Evolutionary conservation across 345 rosid species (phyloP), one percentile per base, ranked within the genome.

Genomic region (Noccaea caerulescens): DNA sequence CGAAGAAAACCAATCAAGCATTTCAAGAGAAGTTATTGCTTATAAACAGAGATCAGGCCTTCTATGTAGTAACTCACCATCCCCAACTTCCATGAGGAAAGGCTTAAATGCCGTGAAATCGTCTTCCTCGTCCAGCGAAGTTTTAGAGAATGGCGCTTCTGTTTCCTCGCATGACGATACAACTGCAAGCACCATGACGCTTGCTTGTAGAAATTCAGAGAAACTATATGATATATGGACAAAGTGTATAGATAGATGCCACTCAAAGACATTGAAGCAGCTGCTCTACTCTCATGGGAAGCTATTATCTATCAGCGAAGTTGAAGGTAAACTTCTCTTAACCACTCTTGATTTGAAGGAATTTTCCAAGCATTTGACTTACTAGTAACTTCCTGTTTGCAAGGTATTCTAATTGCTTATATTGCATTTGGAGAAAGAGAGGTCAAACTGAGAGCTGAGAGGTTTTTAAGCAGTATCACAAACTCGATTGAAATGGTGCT

Each of bases 391-490:
- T 77, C 65, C 18, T 67, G 54, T 54, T 68, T 75, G 77, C 88
- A 91, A 20, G 99, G 93, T 78, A 80, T 83, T 77, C 75, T 91
- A 66, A 85, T 87, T 74, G 96, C 88, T 25, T 91, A 86, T 76
- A 71, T 94, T 68, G 95, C 88, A 34, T 91, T 94, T 75, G 83
- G 73, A 30, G 84, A 89, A 51, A 81, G 75, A 62, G 86, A 84
- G 68, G 79, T 91, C 72, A 91, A 91, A 84, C 56, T 77, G 55
- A 88, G 96, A 77, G 93, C 85, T 57, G 97, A 91, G 72, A 85
- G 99, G 81, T 94, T 91, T 77, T 58, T 89, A 79, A 94, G 95
- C 82, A 94, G 97, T 52, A 88, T 94, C 63, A 94, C 95, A 68
- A 91, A 94, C 75, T 85, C 96, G 9, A 83, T 94, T 70, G 99